A percentile compares a stretch with the other conserved stretches of the same genome.
These are phyloP conservation scores for Prunus fruticosa DNA, from an alignment of 306 rosid species.

Conservation along the genomic window DNA sequence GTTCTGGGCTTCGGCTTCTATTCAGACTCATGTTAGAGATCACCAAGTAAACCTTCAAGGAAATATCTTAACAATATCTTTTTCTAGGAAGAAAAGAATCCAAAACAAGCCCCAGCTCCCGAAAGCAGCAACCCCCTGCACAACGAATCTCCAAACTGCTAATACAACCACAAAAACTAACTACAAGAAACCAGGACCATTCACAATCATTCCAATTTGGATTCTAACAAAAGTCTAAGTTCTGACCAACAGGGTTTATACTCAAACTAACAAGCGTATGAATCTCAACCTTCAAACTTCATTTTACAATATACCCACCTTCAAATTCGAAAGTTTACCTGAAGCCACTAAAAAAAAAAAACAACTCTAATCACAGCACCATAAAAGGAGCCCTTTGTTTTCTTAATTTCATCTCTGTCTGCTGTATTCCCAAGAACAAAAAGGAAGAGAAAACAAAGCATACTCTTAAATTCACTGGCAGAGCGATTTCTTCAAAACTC, in stretches of 20 bases:
- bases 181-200: not conserved
- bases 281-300: not conserved
- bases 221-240: not conserved
- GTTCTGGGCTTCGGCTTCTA: slow-evolving; percentile 14
- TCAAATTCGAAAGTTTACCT: not conserved
- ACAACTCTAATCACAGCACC: not conserved
- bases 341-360: not conserved
- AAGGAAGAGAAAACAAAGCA: not conserved
- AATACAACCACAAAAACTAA: not conserved
- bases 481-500: not conserved
- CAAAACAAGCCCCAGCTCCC: not conserved
- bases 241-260: not conserved
- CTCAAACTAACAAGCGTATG: not conserved
- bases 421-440: not conserved
- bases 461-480: not conserved
- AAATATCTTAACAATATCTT: not conserved
- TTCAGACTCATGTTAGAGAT: not conserved
- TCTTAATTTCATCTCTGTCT: not conserved
- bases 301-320: not conserved
- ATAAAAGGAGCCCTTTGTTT: not conserved
- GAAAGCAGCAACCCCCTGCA: slow-evolving; percentile 1
- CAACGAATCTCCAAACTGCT: not conserved
- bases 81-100: not conserved
- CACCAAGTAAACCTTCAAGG: not conserved
- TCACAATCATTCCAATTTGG: not conserved